Percentiles rank a stretch among this genome's conserved stretches.
Evolutionary conservation across 139 green algal species (phyloP).

Genomic region (Chlamydomonas schloesseri): DNA sequence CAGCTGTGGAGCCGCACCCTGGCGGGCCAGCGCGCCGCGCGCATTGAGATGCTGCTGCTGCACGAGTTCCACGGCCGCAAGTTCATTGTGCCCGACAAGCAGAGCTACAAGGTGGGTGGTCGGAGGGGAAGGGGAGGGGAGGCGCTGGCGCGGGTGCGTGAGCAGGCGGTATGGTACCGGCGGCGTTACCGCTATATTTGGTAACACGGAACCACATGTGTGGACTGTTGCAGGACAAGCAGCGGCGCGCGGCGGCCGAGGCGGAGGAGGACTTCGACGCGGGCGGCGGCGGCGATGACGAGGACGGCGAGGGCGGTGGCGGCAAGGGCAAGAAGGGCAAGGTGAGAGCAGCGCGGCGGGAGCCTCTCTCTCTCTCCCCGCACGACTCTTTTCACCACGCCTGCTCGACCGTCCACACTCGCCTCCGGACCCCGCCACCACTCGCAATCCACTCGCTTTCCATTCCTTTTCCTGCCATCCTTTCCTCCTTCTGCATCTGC

Average conservation of each 20-base stretch:
- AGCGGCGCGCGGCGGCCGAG: constrained; percentile 56
- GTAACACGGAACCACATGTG: neutral
- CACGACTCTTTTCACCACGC: too few species aligned
- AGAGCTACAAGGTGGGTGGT: constrained; percentile 45
- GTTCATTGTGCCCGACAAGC: constrained; percentile 97
- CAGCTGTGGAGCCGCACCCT: constrained; percentile 89
- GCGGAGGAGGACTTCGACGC: constrained; percentile 8
- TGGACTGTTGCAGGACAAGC: constrained; percentile 64
- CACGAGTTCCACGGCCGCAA: constrained; percentile 99
- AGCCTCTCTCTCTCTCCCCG: too few species aligned
- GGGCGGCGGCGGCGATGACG: constrained; percentile 27
- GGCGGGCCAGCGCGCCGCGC: constrained; percentile 90
- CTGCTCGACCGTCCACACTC: too few species aligned
- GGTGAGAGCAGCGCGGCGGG: too few species aligned
- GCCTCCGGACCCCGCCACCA: too few species aligned
- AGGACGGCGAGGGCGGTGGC: constrained; percentile 25
- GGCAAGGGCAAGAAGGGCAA: neutral
- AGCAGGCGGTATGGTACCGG: too few species aligned
- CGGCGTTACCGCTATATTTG: too few species aligned
- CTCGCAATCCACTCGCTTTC: too few species aligned
- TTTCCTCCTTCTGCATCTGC: too few species aligned
- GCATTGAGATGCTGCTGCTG: constrained; percentile 98
- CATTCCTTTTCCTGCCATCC: too few species aligned
- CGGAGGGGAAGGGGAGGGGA: too few species aligned
- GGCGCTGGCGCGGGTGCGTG: too few species aligned